Evolutionary conservation across 129 eudicot genomes (phyloP).

Genomic region (Pulicaria dysenterica): DNA sequence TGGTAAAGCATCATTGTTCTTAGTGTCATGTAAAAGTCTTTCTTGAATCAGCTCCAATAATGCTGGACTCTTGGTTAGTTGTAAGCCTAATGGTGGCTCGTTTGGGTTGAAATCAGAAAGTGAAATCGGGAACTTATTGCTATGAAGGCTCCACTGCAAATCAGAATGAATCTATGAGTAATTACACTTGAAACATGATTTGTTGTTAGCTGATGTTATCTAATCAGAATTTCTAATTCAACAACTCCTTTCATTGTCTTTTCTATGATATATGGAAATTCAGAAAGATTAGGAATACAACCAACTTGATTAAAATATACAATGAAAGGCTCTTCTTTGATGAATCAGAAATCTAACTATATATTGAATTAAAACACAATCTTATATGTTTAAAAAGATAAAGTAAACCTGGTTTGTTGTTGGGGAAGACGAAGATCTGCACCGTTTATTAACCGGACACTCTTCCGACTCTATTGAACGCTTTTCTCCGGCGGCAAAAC

Average conservation of each 20-base stretch:
- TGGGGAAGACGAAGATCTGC: neutral
- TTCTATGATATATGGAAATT: neutral
- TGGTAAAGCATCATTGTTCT: conserved; percentile 16
- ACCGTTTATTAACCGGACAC: neutral
- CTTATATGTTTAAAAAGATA: neutral
- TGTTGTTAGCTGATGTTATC: neutral
- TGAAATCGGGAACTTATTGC: conserved; percentile 22
- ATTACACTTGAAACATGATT: neutral
- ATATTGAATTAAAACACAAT: too few relatives aligned
- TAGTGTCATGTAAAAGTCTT: conserved; percentile 43
- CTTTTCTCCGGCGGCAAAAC: neutral
- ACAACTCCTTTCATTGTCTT: too few relatives aligned
- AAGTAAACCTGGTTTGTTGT: conserved; percentile 18
- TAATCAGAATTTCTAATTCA: too few relatives aligned
- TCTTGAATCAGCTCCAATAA: conserved; percentile 61
- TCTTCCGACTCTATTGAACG: conserved; percentile 11
- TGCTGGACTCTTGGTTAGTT: conserved; percentile 59
- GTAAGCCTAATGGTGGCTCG: conserved; percentile 80
- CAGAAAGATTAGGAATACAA: neutral
- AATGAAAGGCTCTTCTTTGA: too few relatives aligned
- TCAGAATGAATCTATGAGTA: neutral
- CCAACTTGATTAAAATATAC: too few relatives aligned
- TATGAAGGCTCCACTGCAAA: conserved; percentile 43
- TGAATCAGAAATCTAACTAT: too few relatives aligned
- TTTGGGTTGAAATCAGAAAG: conserved; percentile 47